A percentile compares a stretch with the other conserved stretches of the same genome.
Evolutionary conservation across 441 rosid genomes (phyloP).

Genomic region (Adansonia madagascariensis): DNA sequence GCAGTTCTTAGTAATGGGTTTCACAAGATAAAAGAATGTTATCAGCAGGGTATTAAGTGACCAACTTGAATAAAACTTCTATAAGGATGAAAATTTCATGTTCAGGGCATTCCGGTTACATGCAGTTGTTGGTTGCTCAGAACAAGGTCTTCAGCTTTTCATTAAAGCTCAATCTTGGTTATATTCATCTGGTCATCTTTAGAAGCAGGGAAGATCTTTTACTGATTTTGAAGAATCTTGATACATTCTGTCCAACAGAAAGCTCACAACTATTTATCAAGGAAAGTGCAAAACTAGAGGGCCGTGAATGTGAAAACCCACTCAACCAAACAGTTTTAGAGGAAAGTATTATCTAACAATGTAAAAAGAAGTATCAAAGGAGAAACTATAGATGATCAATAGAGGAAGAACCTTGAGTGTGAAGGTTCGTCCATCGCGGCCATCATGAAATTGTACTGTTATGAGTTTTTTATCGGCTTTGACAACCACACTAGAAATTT

Average conservation of each 20-base stretch:
- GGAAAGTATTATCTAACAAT: conserved; percentile 23
- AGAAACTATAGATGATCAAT: conserved; percentile 16
- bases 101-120: conserved; percentile 10
- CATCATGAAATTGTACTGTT: conserved; percentile 95
- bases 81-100: not conserved
- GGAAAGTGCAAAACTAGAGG: conserved; percentile 6
- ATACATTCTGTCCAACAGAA: not conserved
- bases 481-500: conserved; percentile 79
- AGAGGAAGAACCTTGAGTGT: conserved; percentile 79
- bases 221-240: conserved; percentile 13
- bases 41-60: not conserved
- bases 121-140: not conserved
- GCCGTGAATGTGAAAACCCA: conserved; percentile 22
- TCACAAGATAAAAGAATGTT: not conserved
- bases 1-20: conserved; percentile 4
- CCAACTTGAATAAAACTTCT: not conserved
- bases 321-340: not conserved
- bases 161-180: not conserved
- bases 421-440: conserved; percentile 97
- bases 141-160: not conserved
- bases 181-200: not conserved
- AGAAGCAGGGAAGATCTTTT: not conserved
- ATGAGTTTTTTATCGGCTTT: conserved; percentile 94
- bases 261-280: conserved; percentile 1
- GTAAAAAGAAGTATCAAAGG: not conserved